These are phyloP conservation scores for Phytophthora capsici DNA, from an alignment of 352 stramenopile genomes.

Conservation along the genomic window DNA sequence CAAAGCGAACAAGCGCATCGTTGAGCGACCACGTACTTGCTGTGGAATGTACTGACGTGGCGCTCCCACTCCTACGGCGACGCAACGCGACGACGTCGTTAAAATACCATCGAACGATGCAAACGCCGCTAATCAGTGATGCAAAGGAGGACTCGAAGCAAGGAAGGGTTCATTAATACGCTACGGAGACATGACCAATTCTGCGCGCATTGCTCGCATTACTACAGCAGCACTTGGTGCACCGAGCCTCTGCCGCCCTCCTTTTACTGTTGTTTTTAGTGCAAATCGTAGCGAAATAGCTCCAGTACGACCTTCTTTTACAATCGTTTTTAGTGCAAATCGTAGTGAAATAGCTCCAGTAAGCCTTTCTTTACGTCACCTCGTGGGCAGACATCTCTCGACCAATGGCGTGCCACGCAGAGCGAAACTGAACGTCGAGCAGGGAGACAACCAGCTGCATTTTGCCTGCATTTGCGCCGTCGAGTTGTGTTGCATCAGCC, in stretches of 20 bases:
- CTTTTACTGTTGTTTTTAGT: conserved; percentile 23
- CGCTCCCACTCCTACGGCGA: conserved; percentile 8
- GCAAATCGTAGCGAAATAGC: conserved; percentile 32
- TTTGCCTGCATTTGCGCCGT: conserved; percentile 33
- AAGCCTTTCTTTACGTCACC: conserved; percentile 9
- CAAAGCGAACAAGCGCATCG: neutral
- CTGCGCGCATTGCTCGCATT: conserved; percentile 4
- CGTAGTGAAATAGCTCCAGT: conserved; percentile 16
- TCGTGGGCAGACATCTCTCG: conserved; percentile 14
- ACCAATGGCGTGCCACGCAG: conserved; percentile 30
- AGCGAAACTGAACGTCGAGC: conserved; percentile 43
- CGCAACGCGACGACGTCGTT: conserved; percentile 35
- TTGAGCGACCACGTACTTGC: conserved; percentile 9
- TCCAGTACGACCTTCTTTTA: conserved; percentile 5
- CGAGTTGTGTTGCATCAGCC: conserved; percentile 39
- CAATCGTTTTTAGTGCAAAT: conserved; percentile 31
- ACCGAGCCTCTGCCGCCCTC: conserved; percentile 18
- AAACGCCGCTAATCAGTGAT: neutral
- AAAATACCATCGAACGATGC: conserved; percentile 10
- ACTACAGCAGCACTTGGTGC: neutral
- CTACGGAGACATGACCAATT: conserved; percentile 6
- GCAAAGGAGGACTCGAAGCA: too few relatives aligned
- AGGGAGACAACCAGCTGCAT: conserved; percentile 16
- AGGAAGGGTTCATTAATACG: neutral
- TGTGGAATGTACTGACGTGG: conserved; percentile 20